A percentile compares a stretch with the other conserved stretches of the same genome.
Evolutionary conservation across 23 red algal species (phyloP).

Genomic region (Gracilaria gracilis): DNA sequence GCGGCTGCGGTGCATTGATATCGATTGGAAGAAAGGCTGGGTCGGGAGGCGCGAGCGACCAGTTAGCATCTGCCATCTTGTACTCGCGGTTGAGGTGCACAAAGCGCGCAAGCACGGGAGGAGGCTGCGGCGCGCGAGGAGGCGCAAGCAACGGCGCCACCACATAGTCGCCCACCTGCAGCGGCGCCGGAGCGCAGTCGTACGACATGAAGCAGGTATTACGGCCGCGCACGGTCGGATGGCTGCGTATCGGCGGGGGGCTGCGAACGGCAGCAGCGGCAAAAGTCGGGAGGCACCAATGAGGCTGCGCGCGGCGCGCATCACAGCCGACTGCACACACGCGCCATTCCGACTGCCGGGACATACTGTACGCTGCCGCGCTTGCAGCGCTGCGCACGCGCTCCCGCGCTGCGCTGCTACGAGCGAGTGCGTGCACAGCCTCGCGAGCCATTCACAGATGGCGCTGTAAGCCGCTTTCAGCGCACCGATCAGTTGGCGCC

Average conservation of each 20-base stretch:
- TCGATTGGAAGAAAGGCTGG: slow-evolving; percentile 8
- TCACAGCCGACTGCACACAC: too few relatives aligned
- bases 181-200: background rate
- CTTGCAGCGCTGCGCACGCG: too few relatives aligned
- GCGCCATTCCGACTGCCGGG: too few relatives aligned
- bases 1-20: slow-evolving; percentile 3
- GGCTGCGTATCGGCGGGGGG: background rate
- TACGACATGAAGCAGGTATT: background rate
- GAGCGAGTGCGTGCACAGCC: background rate
- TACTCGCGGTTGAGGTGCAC: slow-evolving; percentile 14
- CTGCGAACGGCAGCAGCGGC: background rate
- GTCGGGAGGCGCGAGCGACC: background rate
- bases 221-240: too few relatives aligned
- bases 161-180: slow-evolving; percentile 27
- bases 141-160: slow-evolving; percentile 2
- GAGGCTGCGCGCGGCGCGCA: too few relatives aligned
- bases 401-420: too few relatives aligned
- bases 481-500: background rate
- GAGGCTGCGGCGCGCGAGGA: background rate
- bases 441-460: background rate
- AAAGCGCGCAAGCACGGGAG: background rate
- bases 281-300: background rate
- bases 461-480: background rate
- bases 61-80: background rate
- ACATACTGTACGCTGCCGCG: too few relatives aligned